phyloP scores from a whole-genome alignment of 2,329 filamentous ascomycete genomes.

The Nigrospora osmanthi region DNA sequence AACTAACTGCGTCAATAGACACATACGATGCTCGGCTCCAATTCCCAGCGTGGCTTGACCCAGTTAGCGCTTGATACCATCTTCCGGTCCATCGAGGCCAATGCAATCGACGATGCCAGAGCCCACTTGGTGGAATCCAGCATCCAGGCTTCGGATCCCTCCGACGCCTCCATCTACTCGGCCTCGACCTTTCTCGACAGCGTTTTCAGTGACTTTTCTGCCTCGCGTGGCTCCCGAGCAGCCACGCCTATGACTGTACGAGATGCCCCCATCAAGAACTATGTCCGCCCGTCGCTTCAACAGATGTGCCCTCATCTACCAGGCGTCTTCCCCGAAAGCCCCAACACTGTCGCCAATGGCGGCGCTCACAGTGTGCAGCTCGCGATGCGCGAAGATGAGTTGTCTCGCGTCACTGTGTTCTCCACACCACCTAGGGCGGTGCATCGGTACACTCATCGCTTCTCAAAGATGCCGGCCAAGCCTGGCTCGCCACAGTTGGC shows the following conservation, averaged over 20 bases:
- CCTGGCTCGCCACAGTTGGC: constrained; percentile 21
- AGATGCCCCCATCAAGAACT: constrained; percentile 29
- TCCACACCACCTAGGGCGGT: constrained; percentile 17
- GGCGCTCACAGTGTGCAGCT: constrained; percentile 31
- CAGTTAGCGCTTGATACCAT: constrained; percentile 87
- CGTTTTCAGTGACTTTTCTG: constrained; percentile 59
- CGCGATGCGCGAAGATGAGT: constrained; percentile 24
- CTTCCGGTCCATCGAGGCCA: constrained; percentile 71
- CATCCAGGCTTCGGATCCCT: constrained; percentile 67
- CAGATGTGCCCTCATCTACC: constrained; percentile 13
- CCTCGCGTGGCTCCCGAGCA: constrained; percentile 54
- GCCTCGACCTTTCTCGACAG: constrained; percentile 73
- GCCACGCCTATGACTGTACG: constrained; percentile 64
- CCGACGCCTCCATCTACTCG: constrained; percentile 69
- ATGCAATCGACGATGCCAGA: constrained; percentile 55
- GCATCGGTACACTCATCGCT: neutral
- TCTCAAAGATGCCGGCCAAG: constrained; percentile 9
- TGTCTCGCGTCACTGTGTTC: constrained; percentile 14
- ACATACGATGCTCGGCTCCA: constrained; percentile 89
- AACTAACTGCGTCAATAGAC: constrained; percentile 47
- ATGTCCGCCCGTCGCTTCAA: constrained; percentile 30
- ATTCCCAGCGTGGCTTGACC: constrained; percentile 77
- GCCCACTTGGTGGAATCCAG: constrained; percentile 62
- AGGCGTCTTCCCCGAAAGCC: constrained; percentile 21
- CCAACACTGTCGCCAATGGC: constrained; percentile 9